Evolutionary conservation across 2,329 filamentous ascomycete species (phyloP), one percentile per base, ranked within the genome.

Genomic region (Celoporthe dispersa): DNA sequence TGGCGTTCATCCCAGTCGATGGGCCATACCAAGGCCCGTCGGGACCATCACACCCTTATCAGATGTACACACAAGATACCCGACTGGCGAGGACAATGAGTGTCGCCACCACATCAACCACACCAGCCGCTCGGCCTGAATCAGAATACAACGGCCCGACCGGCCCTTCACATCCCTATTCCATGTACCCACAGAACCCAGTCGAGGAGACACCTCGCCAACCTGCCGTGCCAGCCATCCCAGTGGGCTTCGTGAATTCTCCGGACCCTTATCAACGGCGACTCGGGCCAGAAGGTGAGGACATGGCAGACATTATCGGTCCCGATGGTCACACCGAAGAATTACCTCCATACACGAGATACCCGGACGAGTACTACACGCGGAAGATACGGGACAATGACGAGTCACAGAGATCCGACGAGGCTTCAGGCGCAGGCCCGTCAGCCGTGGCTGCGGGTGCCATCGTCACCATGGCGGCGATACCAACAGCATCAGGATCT

Each of bases 241-340:
- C 88, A 0, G 86, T 96, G 19, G 94, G 93, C 4, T 97, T 97
- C 74, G 89, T 90, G 8, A 91, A 91, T 7, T 82, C 89, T 48
- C 84, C 84, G 7, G 87, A 87, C 71, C 83, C 86, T 68, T 97
- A 94, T 75, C 92, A 91, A 76, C 85, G 92, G 72, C 89, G 91
- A 66, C 80, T 93, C 66, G 92, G 92, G 0, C 91, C 93, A 0
- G 92, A 94, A 69, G 93, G 93, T 66, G 94, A 97, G 80, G 94
- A 97, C 75, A 84, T 88, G n/a, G 93, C 91, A 62, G 94, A 94
- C 78, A 88, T 98, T 67, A 91, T 98, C 66, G 94, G 94, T 1
- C 92, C 92, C 0, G 90, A 97, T 76, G 94, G 94, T 1, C 94
- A 98, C 77, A 91, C 92, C 1, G 95, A 98, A 80, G 93, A 97